Evolutionary conservation across 1,284 basidiomycete species (phyloP), one percentile per base, ranked within the genome.

Genomic region (Trichosporon faecale): DNA sequence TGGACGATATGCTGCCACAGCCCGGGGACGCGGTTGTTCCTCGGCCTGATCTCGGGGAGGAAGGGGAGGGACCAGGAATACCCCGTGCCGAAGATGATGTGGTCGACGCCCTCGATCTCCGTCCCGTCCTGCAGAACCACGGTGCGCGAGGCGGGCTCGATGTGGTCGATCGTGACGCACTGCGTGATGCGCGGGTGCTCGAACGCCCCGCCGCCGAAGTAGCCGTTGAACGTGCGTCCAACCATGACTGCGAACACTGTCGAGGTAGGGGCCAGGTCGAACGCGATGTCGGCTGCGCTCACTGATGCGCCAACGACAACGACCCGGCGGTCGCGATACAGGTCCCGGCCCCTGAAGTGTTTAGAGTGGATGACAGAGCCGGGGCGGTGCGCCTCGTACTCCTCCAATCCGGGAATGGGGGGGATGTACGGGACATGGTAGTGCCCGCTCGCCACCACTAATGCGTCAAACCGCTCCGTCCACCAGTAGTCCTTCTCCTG

Each of bases 391-490:
- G 74, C 71, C 2, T 78, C 80, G 85, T 86, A 87, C 49, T 78
- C 78, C 18, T 80, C 77, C 1, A 84, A 74, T 1, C 85, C 85
- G 3, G 76, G 66, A 16, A 87, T 84, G 3, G 69, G 14, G 2
- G 87, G 86, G 27, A 86, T 80, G 69, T 85, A 84, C 0, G 86
- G 85, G 0, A 86, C 85, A 64, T 84, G 85, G 73, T 85, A 87
- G 60, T 85, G 79, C 5, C 86, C 86, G 37, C 83, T 83, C 1
- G 85, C 86, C 29, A 86, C 83, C 3, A 86, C 79, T 3, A 87
- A 80, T 1, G 84, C 86, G 68, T 87, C 86, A 67, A 86, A 87
- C 65, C 84, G 73, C 85, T 87, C 70, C 2, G 3, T 21, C 66
- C 65, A 67, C 72, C 72, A 70, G 18, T 46, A 35, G 35, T 70